Percentiles rank a stretch among this genome's conserved stretches.
Evolutionary conservation across 345 rosid genomes (phyloP).

Genomic region (Alliaria petiolata): DNA sequence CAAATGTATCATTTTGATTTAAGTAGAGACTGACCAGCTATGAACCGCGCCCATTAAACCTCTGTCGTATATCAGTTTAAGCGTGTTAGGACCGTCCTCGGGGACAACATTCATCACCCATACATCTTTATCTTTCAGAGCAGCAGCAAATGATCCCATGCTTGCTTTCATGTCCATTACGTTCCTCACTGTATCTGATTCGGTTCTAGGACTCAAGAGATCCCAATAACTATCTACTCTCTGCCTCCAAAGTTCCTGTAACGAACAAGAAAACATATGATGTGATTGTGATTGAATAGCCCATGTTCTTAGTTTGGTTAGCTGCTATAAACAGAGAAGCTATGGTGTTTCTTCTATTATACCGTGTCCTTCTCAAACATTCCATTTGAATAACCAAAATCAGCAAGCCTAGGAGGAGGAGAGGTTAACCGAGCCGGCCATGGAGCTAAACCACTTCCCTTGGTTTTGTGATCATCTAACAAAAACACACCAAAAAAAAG

Average conservation of each 20-base stretch:
- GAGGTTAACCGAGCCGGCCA: conserved; percentile 87
- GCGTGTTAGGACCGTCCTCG: conserved; percentile 71
- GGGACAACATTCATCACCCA: conserved; percentile 89
- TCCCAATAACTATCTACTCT: conserved; percentile 76
- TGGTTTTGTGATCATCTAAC: conserved; percentile 63
- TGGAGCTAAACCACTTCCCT: conserved; percentile 86
- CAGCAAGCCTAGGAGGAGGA: conserved; percentile 79
- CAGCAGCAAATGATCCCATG: conserved; percentile 86
- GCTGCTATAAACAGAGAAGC: neutral
- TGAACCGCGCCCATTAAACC: conserved; percentile 68
- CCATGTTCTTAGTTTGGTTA: neutral
- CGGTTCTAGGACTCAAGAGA: conserved; percentile 62
- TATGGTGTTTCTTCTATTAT: neutral
- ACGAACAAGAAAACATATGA: neutral
- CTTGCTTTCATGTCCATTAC: conserved; percentile 96
- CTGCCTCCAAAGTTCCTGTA: conserved; percentile 63
- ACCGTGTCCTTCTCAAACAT: conserved; percentile 86
- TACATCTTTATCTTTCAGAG: conserved; percentile 61
- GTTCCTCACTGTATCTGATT: conserved; percentile 64
- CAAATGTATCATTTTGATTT: neutral
- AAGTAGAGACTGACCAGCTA: conserved; percentile 51
- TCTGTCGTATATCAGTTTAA: conserved; percentile 74
- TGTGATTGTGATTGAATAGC: neutral
- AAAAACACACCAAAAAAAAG: neutral
- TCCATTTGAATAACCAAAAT: conserved; percentile 70